These are phyloP conservation scores for Fusarium illudens DNA, from an alignment of 2,329 filamentous ascomycete genomes.

Conservation along the genomic window DNA sequence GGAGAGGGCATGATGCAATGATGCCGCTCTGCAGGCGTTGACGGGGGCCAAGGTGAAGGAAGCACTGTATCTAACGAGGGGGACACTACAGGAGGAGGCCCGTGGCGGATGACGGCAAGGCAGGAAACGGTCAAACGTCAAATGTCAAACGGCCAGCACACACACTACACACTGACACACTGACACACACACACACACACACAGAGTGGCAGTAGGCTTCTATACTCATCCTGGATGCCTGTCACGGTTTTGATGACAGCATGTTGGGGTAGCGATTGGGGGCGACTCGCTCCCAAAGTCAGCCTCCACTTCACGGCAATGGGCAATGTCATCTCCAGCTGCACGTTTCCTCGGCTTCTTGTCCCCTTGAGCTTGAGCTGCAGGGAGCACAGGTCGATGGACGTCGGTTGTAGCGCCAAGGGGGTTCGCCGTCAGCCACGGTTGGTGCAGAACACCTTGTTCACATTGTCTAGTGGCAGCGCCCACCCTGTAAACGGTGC, in stretches of 20 bases:
- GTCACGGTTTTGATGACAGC: not conserved
- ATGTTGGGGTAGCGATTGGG: conserved; percentile 1
- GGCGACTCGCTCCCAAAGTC: not conserved
- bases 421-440: conserved; percentile 23
- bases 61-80: too few relatives aligned
- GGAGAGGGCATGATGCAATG: conserved; percentile 1
- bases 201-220: not conserved
- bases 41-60: not conserved
- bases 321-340: not conserved
- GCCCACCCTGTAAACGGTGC: conserved; percentile 21
- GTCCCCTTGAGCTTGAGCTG: not conserved
- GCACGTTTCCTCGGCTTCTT: not conserved
- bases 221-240: not conserved
- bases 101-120: conserved; percentile 3
- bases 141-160: conserved; percentile 1
- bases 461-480: conserved; percentile 23
- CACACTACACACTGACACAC: too few relatives aligned
- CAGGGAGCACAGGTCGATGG: not conserved
- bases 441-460: conserved; percentile 32
- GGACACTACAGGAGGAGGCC: not conserved
- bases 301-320: not conserved
- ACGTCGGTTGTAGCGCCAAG: conserved; percentile 6
- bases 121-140: conserved; percentile 1
- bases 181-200: not conserved
- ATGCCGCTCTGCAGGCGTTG: not conserved